Evolutionary conservation across 2,329 filamentous ascomycete species (phyloP), one percentile per base, ranked within the genome.

Genomic region (Claviceps sp.): DNA sequence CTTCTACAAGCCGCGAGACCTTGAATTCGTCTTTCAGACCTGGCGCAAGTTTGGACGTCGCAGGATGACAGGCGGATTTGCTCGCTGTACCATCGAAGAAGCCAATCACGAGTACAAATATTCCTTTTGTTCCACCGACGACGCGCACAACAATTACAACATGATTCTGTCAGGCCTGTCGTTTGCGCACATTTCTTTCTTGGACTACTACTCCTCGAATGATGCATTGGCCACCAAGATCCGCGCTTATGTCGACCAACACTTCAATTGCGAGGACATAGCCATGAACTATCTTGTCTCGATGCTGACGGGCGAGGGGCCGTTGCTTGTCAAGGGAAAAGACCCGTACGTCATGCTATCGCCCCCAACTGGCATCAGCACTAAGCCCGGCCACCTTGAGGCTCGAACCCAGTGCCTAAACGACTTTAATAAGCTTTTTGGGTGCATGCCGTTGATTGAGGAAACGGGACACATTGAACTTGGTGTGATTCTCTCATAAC

Each of bases 251-350:
- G 67, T 70, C 14, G 68, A 70, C 24, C 55, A 64, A 18, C 58
- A 63, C 44, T 64, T 67, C 59, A 70, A 70, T 57, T 70, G 68
- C 60, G 68, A 70, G 54, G 67, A 70, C 49, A 63, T 70, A 54
- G 68, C 65, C 20, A 53, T 70, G 50, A 70, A 70, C 57, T 70
- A 63, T 40, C 56, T 69, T 30, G 59, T 62, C 6, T 63, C 64
- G 2, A 55, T 63, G 18, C 53, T 70, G 40, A 69, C 67, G 0
- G 60, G 66, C 16, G 56, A 61, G 13, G 66, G 66, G 0, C 67
- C 67, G 0, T 56, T 70, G 16, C 60, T 67, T 1, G 65, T 69
- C 43, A 61, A 55, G 16, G 67, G 67, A 26, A 59, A 60, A 34
- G 57, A 65, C 5, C 58, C 54, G n/a, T 67, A 63, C 42, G 59